These are phyloP conservation scores for Mycosphaerella arachidis DNA, from an alignment of 2,329 filamentous ascomycete genomes.

Conservation along the genomic window DNA sequence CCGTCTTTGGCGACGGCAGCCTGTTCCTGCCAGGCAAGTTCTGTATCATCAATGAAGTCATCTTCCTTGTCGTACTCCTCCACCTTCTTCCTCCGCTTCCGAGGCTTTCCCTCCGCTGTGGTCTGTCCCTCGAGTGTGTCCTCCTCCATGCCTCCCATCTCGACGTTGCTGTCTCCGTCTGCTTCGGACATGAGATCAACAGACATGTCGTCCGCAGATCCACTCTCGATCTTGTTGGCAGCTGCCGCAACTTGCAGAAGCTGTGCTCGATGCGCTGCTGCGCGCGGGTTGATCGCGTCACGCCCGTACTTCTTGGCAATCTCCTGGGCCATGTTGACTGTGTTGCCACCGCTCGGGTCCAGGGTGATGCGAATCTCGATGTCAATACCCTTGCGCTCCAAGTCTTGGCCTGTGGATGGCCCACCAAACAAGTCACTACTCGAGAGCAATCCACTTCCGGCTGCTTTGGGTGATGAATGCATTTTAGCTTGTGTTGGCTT, in stretches of 20 bases:
- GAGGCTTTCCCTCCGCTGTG: conserved; percentile 67
- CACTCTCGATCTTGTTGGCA: conserved; percentile 77
- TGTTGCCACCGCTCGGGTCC: conserved; percentile 77
- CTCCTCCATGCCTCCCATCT: conserved; percentile 65
- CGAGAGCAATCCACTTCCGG: conserved; percentile 61
- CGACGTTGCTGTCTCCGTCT: conserved; percentile 77
- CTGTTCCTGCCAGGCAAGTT: conserved; percentile 91
- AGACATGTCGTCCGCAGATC: conserved; percentile 74
- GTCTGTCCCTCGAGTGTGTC: conserved; percentile 53
- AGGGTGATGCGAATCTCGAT: conserved; percentile 82
- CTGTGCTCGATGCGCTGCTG: conserved; percentile 82
- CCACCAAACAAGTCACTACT: conserved; percentile 58
- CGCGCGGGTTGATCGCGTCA: conserved; percentile 84
- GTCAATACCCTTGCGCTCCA: conserved; percentile 56
- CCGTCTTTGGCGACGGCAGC: conserved; percentile 91
- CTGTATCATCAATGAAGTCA: conserved; percentile 80
- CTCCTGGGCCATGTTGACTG: conserved; percentile 90
- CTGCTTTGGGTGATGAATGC: conserved; percentile 34
- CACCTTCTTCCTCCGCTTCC: conserved; percentile 68
- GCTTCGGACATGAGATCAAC: conserved; percentile 62
- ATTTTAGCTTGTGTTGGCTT: conserved; percentile 40
- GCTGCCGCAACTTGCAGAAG: conserved; percentile 84
- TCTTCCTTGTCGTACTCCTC: conserved; percentile 65
- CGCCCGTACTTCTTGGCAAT: conserved; percentile 93
- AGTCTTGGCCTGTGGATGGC: conserved; percentile 42